Conservation (phyloP, 2,329 filamentous ascomycete genomes). For the Coniochaeta ligniaria region DNA sequence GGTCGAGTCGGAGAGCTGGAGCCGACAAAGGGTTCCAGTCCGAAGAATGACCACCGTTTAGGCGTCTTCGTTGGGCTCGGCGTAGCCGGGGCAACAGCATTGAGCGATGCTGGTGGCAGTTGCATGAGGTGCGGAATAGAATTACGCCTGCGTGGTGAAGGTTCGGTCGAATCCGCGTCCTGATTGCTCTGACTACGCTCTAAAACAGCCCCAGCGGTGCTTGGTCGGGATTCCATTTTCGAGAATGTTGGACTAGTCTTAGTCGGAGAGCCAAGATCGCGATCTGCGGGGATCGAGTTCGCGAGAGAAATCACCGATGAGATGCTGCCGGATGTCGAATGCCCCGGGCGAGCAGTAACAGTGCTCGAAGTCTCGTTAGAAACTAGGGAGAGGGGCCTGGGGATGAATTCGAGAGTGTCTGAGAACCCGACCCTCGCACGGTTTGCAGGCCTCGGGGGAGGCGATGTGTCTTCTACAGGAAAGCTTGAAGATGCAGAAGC, state of each 20-base stretch:
- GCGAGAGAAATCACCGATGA: conserved; percentile 65
- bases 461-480: conserved; percentile 8
- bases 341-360: conserved; percentile 58
- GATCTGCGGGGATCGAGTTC: conserved; percentile 31
- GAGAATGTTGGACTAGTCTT: conserved; percentile 28
- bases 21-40: conserved; percentile 46
- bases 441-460: conserved; percentile 15
- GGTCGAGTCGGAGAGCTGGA: conserved; percentile 38
- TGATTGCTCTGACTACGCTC: conserved; percentile 38
- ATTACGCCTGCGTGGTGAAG: conserved; percentile 44
- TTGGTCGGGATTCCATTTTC: conserved; percentile 47
- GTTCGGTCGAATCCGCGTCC: conserved; percentile 20
- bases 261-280: conserved; percentile 27
- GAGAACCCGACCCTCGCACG: conserved; percentile 74
- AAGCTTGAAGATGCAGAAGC: neutral
- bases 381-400: conserved; percentile 73
- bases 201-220: conserved; percentile 64
- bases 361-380: conserved; percentile 81
- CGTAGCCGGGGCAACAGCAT: conserved; percentile 24
- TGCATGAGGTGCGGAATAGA: conserved; percentile 50
- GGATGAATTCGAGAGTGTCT: conserved; percentile 76
- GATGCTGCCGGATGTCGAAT: conserved; percentile 72
- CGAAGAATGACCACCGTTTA: conserved; percentile 57
- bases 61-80: conserved; percentile 43
- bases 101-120: conserved; percentile 24